phyloP scores from a whole-genome alignment of 73 alveolate species.

The Tetrahymena elliotti region DNA sequence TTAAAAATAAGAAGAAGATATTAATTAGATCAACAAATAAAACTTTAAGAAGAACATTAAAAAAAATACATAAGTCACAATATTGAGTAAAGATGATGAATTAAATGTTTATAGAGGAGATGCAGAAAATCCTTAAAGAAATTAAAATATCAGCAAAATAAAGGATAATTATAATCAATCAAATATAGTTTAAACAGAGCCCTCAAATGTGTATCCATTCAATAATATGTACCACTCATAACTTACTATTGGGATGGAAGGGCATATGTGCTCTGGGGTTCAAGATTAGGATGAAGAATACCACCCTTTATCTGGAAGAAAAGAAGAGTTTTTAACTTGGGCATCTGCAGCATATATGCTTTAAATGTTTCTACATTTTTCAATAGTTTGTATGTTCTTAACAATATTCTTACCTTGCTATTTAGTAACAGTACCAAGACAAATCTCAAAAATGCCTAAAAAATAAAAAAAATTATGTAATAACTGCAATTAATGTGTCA shows the following conservation, averaged over 20 bases:
- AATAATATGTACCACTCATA: neutral
- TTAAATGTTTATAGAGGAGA: neutral
- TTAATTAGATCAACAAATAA: neutral
- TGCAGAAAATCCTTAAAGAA: neutral
- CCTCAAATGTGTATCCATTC: neutral
- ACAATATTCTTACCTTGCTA: neutral
- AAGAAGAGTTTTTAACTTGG: neutral
- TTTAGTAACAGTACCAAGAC: neutral
- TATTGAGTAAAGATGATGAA: neutral
- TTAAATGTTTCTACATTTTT: neutral
- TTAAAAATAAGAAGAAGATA: neutral
- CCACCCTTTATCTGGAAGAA: neutral
- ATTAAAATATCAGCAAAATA: neutral
- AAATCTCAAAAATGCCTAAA: neutral
- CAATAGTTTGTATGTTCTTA: neutral
- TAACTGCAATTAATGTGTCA: neutral
- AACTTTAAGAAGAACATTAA: too few species aligned
- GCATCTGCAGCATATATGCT: neutral
- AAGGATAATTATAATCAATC: neutral
- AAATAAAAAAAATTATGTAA: neutral
- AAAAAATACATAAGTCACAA: neutral
- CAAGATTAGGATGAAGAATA: neutral
- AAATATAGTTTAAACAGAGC: neutral
- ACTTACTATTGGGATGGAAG: neutral
- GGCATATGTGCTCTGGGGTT: neutral